These are phyloP conservation scores for Lactarius hatsudake DNA, from an alignment of 768 basidiomycete species.

Conservation along the genomic window DNA sequence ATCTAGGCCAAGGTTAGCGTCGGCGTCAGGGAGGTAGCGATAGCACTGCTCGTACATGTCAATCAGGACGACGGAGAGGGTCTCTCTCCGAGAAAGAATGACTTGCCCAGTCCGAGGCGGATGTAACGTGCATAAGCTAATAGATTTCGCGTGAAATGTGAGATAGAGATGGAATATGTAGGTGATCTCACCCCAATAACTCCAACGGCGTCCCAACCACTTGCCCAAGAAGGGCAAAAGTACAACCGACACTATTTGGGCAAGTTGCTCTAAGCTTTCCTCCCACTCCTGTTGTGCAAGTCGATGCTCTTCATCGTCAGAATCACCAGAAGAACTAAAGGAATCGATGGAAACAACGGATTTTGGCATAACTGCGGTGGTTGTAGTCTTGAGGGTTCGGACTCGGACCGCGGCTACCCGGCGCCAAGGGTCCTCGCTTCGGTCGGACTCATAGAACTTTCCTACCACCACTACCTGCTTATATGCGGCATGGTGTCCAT, in stretches of 20 bases:
- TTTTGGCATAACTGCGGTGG: slow-evolving; percentile 47
- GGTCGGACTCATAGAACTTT: slow-evolving; percentile 1
- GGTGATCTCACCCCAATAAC: slow-evolving; percentile 68
- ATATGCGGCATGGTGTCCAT: slow-evolving; percentile 54
- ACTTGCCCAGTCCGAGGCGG: slow-evolving; percentile 55
- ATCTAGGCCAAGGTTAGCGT: slow-evolving; percentile 15
- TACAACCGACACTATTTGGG: slow-evolving; percentile 75
- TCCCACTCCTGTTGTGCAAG: slow-evolving; percentile 91
- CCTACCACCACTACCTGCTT: slow-evolving; percentile 22
- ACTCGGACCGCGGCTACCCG: slow-evolving; percentile 12
- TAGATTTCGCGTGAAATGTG: slow-evolving; percentile 2
- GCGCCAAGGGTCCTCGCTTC: background rate
- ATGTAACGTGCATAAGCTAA: slow-evolving; percentile 72
- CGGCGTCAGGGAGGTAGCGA: background rate
- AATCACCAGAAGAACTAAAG: slow-evolving; percentile 43
- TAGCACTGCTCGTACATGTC: slow-evolving; percentile 8
- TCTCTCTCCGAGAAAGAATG: slow-evolving; percentile 57
- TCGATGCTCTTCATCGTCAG: slow-evolving; percentile 69
- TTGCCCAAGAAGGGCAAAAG: slow-evolving; percentile 85
- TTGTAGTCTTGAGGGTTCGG: background rate
- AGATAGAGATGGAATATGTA: slow-evolving; percentile 21
- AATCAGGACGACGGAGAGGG: slow-evolving; percentile 17
- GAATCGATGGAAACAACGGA: slow-evolving; percentile 63
- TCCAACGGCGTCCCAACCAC: slow-evolving; percentile 83
- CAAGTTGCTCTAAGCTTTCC: slow-evolving; percentile 81